phyloP scores from a whole-genome alignment of 805 yeast genomes.

The Pichia scutulata region DNA sequence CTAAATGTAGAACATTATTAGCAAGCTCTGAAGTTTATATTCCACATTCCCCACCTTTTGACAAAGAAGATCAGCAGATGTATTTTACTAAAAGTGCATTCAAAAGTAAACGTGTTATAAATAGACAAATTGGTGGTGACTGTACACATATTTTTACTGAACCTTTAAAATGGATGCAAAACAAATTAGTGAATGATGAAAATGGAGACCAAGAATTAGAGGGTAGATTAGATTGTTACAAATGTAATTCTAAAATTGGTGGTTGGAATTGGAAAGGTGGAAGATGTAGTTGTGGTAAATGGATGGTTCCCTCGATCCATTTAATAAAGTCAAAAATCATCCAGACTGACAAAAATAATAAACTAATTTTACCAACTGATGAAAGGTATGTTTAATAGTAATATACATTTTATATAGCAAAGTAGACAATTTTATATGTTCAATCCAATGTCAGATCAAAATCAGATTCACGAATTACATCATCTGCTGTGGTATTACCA shows the following conservation, averaged over 20 bases:
- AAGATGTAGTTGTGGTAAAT: conserved; percentile 87
- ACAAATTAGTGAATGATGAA: conserved; percentile 5
- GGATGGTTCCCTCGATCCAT: conserved; percentile 92
- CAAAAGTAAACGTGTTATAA: conserved; percentile 51
- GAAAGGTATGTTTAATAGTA: conserved; percentile 6
- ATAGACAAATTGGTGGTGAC: conserved; percentile 43
- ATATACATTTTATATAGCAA: background rate
- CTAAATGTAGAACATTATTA: conserved; percentile 66
- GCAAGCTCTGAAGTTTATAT: conserved; percentile 59
- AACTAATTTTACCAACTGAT: conserved; percentile 12
- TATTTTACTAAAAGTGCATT: conserved; percentile 59
- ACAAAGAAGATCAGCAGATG: conserved; percentile 54
- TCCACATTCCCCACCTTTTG: conserved; percentile 55
- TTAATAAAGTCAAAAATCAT: conserved; percentile 78
- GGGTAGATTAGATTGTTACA: conserved; percentile 81
- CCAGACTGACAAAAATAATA: conserved; percentile 31
- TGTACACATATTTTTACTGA: conserved; percentile 88
- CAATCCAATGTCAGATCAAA: conserved; percentile 27
- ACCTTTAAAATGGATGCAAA: conserved; percentile 89
- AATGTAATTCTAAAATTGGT: conserved; percentile 80
- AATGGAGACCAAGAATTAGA: conserved; percentile 57
- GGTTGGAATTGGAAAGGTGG: conserved; percentile 93
- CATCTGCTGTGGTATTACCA: conserved; percentile 14
- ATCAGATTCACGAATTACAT: conserved; percentile 18
- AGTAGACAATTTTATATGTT: background rate